Evolutionary conservation across 805 yeast genomes (phyloP).

Genomic region (Wickerhamiella hasegawae): DNA sequence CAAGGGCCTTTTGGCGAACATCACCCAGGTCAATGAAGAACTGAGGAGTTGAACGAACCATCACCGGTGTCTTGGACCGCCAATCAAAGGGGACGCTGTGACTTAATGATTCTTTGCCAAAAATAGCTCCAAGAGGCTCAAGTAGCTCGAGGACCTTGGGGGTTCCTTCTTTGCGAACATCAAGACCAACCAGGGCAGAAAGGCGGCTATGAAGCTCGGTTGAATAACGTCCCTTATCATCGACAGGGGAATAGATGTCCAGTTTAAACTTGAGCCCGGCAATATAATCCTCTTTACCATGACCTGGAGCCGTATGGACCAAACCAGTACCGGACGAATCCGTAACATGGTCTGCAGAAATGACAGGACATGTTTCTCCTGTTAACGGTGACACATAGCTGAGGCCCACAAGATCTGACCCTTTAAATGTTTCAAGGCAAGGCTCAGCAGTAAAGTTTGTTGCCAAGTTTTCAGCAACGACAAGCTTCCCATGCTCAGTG

Average conservation of each 20-base stretch:
- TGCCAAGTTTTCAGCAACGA: constrained; percentile 42
- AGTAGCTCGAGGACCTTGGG: constrained; percentile 30
- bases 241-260: constrained; percentile 60
- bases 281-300: constrained; percentile 84
- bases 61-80: constrained; percentile 92
- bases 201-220: constrained; percentile 33
- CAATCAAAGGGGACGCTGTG: constrained; percentile 96
- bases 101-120: constrained; percentile 32
- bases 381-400: constrained; percentile 43
- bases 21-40: constrained; percentile 76
- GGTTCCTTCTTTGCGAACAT: constrained; percentile 49
- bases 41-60: constrained; percentile 88
- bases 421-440: constrained; percentile 18
- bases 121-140: constrained; percentile 28
- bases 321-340: constrained; percentile 79
- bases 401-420: constrained; percentile 26
- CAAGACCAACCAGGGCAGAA: constrained; percentile 34
- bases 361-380: constrained; percentile 35
- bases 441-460: constrained; percentile 21
- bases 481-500: constrained; percentile 20
- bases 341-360: constrained; percentile 73
- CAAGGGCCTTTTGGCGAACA: constrained; percentile 46
- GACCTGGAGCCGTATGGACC: constrained; percentile 97
- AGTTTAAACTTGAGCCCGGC: constrained; percentile 45
- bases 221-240: constrained; percentile 54